Evolutionary conservation across 2,329 filamentous ascomycete genomes (phyloP), one percentile per base, ranked within the genome.

Genomic region (Pyrenophora graminea): DNA sequence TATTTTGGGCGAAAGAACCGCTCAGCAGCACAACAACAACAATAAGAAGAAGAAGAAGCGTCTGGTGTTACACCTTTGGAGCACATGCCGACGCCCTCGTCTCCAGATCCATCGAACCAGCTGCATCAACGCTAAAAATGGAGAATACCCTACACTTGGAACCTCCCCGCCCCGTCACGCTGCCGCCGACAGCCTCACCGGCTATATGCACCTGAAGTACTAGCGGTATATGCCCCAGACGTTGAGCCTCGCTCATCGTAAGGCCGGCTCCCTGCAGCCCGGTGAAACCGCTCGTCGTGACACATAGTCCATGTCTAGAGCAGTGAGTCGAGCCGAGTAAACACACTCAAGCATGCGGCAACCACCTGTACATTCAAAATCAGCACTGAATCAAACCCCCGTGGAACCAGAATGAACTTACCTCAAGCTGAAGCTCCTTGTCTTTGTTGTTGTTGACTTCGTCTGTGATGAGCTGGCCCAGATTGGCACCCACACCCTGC

Each of bases 391-490:
- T 42, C n/a, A 34, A 12, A 23, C 10, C 12, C 6, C 17, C 36
- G 45, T 8, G 17, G 31, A 37, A 45, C 6, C 23, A 25, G 4
- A 19, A 13, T 17, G 19, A 18, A 73, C 81, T 70, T 76, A 96
- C 93, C 83, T 99, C 94, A 60, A 99, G 83, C 75, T 97, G 94
- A 67, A 97, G 82, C 73, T 99, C 94, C 79, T 90, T 95, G 64
- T 97, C 93, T 75, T 95, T 96, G 69, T 83, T 84, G 56, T 85
- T 88, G 75, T 87, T 89, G 62, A 96, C 82, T 75, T 99, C 94
- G 76, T 97, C 93, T 53, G 83, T 80, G 65, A 97, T 87, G 25
- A 91, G 85, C 73, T 94, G 89, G 39, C 91, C 90, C 70, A 99
- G 76, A 72, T 99, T 99, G 61, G 93, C 91, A 40, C 91, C 94